Evolutionary conservation across 2,329 filamentous ascomycete genomes (phyloP), one percentile per base, ranked within the genome.

Genomic region (Pyrenophora seminiperda): DNA sequence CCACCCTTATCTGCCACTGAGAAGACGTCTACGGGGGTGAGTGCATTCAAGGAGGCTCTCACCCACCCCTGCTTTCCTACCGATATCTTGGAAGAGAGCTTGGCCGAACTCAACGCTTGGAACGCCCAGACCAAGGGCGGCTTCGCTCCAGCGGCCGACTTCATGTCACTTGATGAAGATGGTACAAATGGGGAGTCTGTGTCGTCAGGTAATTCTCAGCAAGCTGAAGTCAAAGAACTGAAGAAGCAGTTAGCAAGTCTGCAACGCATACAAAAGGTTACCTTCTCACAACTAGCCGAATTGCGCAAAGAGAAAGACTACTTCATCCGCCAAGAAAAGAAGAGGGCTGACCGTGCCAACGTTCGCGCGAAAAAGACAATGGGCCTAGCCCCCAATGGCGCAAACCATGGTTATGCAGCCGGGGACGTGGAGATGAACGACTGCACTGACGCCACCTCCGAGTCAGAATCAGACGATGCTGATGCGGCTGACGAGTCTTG

Each of bases 231-330:
- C n/a, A 65, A 66, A 29, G 67, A 72, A 31, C 34, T 73, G 22
- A 71, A 66, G 53, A 65, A 67, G 42, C 70, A 79, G 49, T 45
- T 79, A 13, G 75, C 73, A 15, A 73, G 74, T 4, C 61, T 79
- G 22, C 72, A 77, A 54, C 68, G 75, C 32, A 67, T 79, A 22
- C 77, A 79, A 57, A 75, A 70, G 49, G 73, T 73, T 27, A 76
- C 74, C 4, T 75, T 79, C 43, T 65, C 73, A 17, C 77, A 78
- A 49, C 63, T 80, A 19, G 73, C 73, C 11, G 72, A 74, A 50
- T 40, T 79, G 43, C 71, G 72, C 34, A 68, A 74, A 36, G 76
- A 79, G 56, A 72, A 70, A 29, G 70, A 73, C 32, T 71, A 62
- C 29, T 61, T 75, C 22, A 40, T 71, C 32, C 48, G 62, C 19